Evolutionary conservation across 352 stramenopile species (phyloP).

Genomic region (Phytophthora cactorum): DNA sequence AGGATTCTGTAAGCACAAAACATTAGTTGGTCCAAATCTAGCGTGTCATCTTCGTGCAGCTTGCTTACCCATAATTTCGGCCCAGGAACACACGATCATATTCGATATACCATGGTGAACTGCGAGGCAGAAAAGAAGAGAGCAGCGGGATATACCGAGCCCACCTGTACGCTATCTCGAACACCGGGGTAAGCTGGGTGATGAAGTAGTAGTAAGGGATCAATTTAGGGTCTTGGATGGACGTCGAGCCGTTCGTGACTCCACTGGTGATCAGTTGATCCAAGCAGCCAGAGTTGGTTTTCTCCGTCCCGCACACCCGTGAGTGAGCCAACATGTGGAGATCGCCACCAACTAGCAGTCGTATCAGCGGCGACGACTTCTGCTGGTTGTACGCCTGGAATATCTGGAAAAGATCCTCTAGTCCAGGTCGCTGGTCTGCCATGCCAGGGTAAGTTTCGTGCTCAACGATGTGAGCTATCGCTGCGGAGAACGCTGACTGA

Average conservation of each 20-base stretch:
- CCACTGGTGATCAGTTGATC: constrained; percentile 77
- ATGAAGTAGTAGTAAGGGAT: constrained; percentile 61
- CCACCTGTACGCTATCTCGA: constrained; percentile 32
- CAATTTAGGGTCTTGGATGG: constrained; percentile 59
- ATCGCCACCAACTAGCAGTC: constrained; percentile 67
- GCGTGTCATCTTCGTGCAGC: not conserved
- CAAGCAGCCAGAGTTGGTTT: constrained; percentile 35
- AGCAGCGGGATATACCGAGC: constrained; percentile 24
- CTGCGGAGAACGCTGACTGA: constrained; percentile 56
- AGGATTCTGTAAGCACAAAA: constrained; percentile 30
- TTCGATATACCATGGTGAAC: constrained; percentile 43
- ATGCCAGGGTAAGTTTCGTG: constrained; percentile 73
- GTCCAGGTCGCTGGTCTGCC: constrained; percentile 31
- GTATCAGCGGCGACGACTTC: constrained; percentile 19
- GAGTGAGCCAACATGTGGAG: constrained; percentile 65
- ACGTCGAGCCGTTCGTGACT: constrained; percentile 63
- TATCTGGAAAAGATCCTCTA: constrained; percentile 45
- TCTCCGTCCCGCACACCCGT: constrained; percentile 42
- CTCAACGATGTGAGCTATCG: constrained; percentile 59
- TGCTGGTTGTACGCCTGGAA: constrained; percentile 41
- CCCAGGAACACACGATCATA: constrained; percentile 58
- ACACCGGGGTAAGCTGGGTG: constrained; percentile 43
- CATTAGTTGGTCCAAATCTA: constrained; percentile 2
- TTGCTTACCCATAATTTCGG: constrained; percentile 67
- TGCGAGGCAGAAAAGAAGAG: constrained; percentile 21